A percentile compares a stretch with the other conserved stretches of the same genome.
Conservation (phyloP, 768 basidiomycete genomes). For the Tulasnella calospora region DNA sequence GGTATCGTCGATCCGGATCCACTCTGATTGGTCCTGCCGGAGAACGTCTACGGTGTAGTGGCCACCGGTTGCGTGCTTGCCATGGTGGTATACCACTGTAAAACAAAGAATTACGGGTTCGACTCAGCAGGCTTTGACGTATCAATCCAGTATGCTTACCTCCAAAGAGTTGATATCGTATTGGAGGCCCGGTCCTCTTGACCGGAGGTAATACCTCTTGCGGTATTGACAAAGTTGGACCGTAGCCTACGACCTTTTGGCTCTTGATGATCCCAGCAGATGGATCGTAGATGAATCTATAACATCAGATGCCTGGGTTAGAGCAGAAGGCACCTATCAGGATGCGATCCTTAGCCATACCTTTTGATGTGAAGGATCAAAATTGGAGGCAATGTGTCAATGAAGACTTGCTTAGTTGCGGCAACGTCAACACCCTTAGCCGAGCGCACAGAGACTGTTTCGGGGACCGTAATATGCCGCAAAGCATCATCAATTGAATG, state of each 20-base stretch:
- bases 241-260: conserved; percentile 73
- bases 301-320: not conserved
- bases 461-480: conserved; percentile 67
- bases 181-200: conserved; percentile 41
- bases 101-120: not conserved
- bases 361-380: conserved; percentile 86
- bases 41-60: conserved; percentile 93
- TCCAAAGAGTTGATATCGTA: conserved; percentile 76
- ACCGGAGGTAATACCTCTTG: conserved; percentile 61
- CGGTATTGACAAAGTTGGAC: conserved; percentile 70
- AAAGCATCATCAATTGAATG: conserved; percentile 80
- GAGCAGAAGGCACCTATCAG: not conserved
- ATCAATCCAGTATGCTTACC: conserved; percentile 45
- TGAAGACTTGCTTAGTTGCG: conserved; percentile 64
- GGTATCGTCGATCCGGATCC: conserved; percentile 95
- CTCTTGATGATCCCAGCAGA: conserved; percentile 69
- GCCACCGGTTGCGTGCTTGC: conserved; percentile 80
- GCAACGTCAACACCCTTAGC: conserved; percentile 59
- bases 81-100: conserved; percentile 88
- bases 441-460: conserved; percentile 68
- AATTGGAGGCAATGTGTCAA: conserved; percentile 78
- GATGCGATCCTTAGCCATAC: not conserved
- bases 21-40: conserved; percentile 51
- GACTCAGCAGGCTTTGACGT: not conserved
- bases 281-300: conserved; percentile 67